Evolutionary conservation across 441 rosid genomes (phyloP), one percentile per base, ranked within the genome.

Genomic region (Populus hybrid): DNA sequence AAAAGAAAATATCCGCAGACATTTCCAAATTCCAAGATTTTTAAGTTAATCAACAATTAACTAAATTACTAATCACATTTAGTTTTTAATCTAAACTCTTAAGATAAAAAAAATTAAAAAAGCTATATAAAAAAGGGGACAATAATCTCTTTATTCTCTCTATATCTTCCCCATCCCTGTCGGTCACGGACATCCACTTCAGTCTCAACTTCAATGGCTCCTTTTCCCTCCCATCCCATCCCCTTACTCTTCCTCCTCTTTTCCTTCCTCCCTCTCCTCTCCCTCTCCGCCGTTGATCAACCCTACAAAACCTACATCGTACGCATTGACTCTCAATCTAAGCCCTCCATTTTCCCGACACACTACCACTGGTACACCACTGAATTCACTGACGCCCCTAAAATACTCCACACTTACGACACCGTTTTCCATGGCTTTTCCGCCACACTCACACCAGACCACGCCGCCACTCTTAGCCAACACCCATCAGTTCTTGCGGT

Each of bases 391-490:
- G 80, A 83, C 19, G 5, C 91, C 2, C 81, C 85, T 32, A 86
- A 81, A 21, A 91, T 94, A 79, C 90, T 90, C 77, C 98, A 94
- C 75, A 81, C 85, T 1, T 94, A 92, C 82, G 93, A 92, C 88
- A 89, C 92, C 38, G 97, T 94, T 80, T 94, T 92, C 89, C 94
- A 92, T 57, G 97, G 97, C 72, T 92, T 94, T 84, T 92, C 94
- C 32, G 97, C 97, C 40, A 69, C 78, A 16, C 75, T 92, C 0
- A 81, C 88, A 10, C 82, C 87, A 0, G 69, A 83, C 21, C 81
- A 84, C 9, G 89, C 89, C 35, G 80, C 81, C 40, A 73, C 74
- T 40, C 87, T 94, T 65, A 71, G 85, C 42, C 79, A 77, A 8
- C 92, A 88, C 80, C 94, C 95, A 1, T 77, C 92, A 0, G 86